phyloP scores from a whole-genome alignment of 345 rosid genomes.

The Syzygium aromaticum region DNA sequence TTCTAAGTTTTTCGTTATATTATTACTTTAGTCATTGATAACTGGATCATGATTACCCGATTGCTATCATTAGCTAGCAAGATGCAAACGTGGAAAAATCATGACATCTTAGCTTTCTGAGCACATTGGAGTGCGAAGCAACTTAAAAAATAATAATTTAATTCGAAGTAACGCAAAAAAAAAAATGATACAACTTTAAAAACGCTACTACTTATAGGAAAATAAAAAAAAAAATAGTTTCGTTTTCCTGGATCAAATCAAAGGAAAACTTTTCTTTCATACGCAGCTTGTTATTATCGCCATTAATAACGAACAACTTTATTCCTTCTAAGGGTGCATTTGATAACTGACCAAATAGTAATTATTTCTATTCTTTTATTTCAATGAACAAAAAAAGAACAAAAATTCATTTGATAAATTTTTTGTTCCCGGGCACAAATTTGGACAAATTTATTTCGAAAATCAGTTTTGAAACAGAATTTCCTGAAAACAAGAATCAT shows the following conservation, averaged over 20 bases:
- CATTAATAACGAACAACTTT: background rate
- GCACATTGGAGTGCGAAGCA: background rate
- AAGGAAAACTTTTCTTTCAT: background rate
- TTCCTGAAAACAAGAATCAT: no score
- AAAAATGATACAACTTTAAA: background rate
- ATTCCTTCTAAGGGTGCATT: no score
- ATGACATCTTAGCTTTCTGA: background rate
- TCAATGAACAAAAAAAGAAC: no score
- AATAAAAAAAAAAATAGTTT: background rate
- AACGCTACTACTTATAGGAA: background rate
- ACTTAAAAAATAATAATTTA: background rate
- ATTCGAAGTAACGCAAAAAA: background rate
- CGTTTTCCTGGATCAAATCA: background rate
- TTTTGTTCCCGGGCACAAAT: no score
- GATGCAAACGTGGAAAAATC: background rate
- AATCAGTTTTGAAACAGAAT: no score
- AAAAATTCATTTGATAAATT: no score
- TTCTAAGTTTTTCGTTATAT: no score
- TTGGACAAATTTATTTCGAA: no score
- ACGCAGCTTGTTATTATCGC: no score
- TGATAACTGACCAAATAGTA: no score
- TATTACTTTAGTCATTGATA: background rate
- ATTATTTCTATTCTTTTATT: no score
- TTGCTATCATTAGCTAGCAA: background rate
- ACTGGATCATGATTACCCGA: background rate